Evolutionary conservation across 768 basidiomycete species (phyloP).

Genomic region (Calocybe gangraenosa): DNA sequence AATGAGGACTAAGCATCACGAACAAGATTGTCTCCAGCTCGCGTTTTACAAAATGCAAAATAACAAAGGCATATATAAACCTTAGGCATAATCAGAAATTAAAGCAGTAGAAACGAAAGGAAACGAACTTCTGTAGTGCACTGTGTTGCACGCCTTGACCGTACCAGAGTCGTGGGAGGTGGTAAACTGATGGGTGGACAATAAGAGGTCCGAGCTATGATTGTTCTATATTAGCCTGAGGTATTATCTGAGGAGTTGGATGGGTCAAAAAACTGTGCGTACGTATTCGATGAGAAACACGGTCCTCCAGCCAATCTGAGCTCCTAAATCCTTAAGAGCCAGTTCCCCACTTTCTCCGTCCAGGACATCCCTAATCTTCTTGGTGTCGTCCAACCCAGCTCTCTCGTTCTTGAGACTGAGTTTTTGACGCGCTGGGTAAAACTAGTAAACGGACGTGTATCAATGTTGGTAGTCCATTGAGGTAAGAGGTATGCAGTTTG

Average conservation of each 20-base stretch:
- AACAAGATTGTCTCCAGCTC: slow-evolving; percentile 91
- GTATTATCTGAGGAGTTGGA: not conserved
- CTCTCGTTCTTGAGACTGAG: slow-evolving; percentile 60
- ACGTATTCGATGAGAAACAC: slow-evolving; percentile 97
- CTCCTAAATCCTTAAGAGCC: slow-evolving; percentile 84
- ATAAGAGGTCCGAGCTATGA: slow-evolving; percentile 78
- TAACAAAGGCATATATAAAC: slow-evolving; percentile 67
- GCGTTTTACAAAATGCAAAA: slow-evolving; percentile 88
- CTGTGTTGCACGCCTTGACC: slow-evolving; percentile 69
- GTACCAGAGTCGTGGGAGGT: slow-evolving; percentile 68
- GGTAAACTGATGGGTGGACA: slow-evolving; percentile 83
- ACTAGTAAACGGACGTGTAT: slow-evolving; percentile 37
- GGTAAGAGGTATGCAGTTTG: not conserved
- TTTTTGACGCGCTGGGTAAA: slow-evolving; percentile 70
- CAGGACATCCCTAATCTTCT: slow-evolving; percentile 53
- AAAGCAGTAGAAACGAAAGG: not conserved
- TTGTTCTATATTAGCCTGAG: too few species aligned
- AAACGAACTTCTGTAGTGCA: slow-evolving; percentile 61
- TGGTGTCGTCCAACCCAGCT: slow-evolving; percentile 59
- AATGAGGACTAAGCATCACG: slow-evolving; percentile 20
- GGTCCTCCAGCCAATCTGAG: slow-evolving; percentile 83
- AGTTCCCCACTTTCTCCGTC: slow-evolving; percentile 61
- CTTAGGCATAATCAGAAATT: slow-evolving; percentile 23
- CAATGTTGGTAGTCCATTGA: not conserved
- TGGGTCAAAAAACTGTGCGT: slow-evolving; percentile 30